Evolutionary conservation across 371 early-diverging fungal genomes (phyloP), one percentile per base, ranked within the genome.

Genomic region (Rhizopus arrhizus): DNA sequence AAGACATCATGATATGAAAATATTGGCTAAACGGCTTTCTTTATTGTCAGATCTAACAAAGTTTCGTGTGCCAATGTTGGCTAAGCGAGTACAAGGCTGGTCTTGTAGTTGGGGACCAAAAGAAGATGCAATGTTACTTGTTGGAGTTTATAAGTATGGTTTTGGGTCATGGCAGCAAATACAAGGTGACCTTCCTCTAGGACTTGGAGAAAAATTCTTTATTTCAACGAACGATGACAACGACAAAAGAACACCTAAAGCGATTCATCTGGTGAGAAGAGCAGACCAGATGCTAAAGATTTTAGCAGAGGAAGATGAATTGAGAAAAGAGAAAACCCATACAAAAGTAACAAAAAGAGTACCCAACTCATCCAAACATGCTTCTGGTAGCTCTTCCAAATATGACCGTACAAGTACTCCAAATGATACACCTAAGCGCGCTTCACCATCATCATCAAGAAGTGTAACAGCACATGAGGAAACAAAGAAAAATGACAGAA

Each of bases 81-180:
- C 95, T 10, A 96, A 95, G 69, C 87, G 90, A 33, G 93, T 92
- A 0, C 77, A 83, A 68, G 90, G 91, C 64, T 97, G 97, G 98
- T 79, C 85, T 50, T 87, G 87, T 53, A 57, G 80, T 35, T 99
- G 99, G 99, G 88, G 89, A 11, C 88, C 85, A 54, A 88, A 88
- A 54, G 99, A 99, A 70, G 99, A 99, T 73, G 87, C 97, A n/a
- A 90, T 93, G 91, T 77, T 99, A 48, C 81, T 99, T 12, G 90
- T 95, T 15, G 99, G 99, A 56, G 89, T 97, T 16, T 90, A 91
- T 74, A 80, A 83, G 43, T 90, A 98, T 70, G 99, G 99, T 7
- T 96, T 95, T 75, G 97, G 98, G 9, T 89, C 87, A 61, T 97
- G 97, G 98, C 74, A 81, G 52, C 72, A 81, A 56, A 96, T 99